Percentiles rank a stretch among this genome's conserved stretches.
Evolutionary conservation across 2,329 filamentous ascomycete species (phyloP).

Genomic region (Hymenoscyphus fraxineus): DNA sequence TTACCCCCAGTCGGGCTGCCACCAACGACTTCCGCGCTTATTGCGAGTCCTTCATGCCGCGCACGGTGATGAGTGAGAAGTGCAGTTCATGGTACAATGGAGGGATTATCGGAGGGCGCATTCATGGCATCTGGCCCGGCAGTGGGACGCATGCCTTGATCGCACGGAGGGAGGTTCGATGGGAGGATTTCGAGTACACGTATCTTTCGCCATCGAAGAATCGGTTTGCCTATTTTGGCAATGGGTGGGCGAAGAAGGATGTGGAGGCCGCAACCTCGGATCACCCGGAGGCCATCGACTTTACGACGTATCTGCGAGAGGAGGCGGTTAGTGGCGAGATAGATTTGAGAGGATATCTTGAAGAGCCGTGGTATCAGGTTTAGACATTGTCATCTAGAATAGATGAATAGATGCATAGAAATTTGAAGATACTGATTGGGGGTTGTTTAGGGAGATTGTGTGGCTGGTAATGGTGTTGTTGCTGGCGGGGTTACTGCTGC

Average conservation of each 20-base stretch:
- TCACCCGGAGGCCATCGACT: neutral
- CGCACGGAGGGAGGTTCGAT: neutral
- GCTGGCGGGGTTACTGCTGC: too few species aligned
- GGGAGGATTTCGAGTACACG: neutral
- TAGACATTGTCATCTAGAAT: neutral
- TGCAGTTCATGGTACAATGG: conserved; percentile 72
- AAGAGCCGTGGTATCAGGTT: neutral
- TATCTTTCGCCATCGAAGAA: neutral
- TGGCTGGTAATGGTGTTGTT: too few species aligned
- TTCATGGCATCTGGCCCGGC: neutral
- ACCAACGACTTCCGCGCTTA: conserved; percentile 52
- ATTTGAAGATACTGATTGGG: too few species aligned
- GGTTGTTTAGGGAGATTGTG: too few species aligned
- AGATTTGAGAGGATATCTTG: neutral
- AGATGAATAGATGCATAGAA: too few species aligned
- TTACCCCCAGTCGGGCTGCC: conserved; percentile 52
- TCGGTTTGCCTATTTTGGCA: conserved; percentile 3
- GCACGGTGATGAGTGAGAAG: conserved; percentile 53
- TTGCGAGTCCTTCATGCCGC: conserved; percentile 51
- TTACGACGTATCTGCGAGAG: conserved; percentile 1
- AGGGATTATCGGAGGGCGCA: neutral
- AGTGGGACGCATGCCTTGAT: neutral
- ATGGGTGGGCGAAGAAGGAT: conserved; percentile 2
- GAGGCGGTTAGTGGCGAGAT: neutral
- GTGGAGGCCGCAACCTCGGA: neutral